Evolutionary conservation across 2,329 filamentous ascomycete genomes (phyloP).

Genomic region (Fusarium sp.): DNA sequence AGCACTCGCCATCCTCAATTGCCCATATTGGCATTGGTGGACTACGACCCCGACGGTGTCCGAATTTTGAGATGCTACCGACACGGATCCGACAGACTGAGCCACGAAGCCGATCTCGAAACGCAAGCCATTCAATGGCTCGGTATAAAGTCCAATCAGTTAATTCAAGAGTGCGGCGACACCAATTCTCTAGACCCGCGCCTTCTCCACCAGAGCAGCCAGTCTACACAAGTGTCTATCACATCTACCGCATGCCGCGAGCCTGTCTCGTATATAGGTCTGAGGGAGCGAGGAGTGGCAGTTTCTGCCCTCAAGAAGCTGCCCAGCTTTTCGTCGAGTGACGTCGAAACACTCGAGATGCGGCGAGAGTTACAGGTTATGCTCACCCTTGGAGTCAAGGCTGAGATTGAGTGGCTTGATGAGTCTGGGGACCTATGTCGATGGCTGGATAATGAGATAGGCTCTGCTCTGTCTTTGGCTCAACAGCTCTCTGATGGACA

Average conservation of each 20-base stretch:
- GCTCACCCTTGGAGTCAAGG: conserved; percentile 79
- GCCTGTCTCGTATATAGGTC: conserved; percentile 55
- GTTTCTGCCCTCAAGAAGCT: conserved; percentile 61
- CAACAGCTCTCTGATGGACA: not conserved
- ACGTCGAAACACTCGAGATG: conserved; percentile 52
- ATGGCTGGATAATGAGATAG: conserved; percentile 62
- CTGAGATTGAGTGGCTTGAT: conserved; percentile 80
- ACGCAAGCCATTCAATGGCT: conserved; percentile 71
- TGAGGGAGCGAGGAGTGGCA: conserved; percentile 69
- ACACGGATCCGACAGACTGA: conserved; percentile 70
- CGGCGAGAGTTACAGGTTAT: conserved; percentile 74
- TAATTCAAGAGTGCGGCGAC: conserved; percentile 37
- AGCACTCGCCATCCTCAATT: conserved; percentile 58
- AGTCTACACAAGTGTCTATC: conserved; percentile 29
- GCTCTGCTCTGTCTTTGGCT: not conserved
- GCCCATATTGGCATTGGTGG: conserved; percentile 72
- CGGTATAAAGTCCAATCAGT: conserved; percentile 63
- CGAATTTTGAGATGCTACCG: conserved; percentile 80
- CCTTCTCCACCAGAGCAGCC: not conserved
- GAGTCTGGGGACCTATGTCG: conserved; percentile 59
- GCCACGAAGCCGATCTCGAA: conserved; percentile 65
- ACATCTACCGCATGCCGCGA: conserved; percentile 43
- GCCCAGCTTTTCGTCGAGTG: conserved; percentile 37
- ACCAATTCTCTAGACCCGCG: not conserved
- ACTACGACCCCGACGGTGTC: conserved; percentile 82